Evolutionary conservation across 768 basidiomycete genomes (phyloP), one percentile per base, ranked within the genome.

Genomic region (Hypholoma sublateritium): DNA sequence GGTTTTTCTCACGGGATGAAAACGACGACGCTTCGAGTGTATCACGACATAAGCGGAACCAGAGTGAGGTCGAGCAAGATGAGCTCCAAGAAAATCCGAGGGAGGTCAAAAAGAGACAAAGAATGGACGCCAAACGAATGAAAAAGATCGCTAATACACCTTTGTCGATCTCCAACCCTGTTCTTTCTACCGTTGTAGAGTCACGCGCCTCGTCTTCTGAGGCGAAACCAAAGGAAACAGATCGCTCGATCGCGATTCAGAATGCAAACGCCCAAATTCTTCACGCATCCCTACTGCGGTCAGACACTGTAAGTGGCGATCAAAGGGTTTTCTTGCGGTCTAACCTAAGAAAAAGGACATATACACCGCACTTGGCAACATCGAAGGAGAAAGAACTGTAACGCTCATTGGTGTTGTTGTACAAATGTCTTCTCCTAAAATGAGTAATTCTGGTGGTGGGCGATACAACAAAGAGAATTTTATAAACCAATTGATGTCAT

Each of bases 391-490:
- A 46, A 68, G 67, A 12, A 58, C 72, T 11, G 68, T 71, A 7
- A 58, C 62, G 11, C 11, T 56, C 22, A 50, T 50, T 21, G 55
- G 55, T 34, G 28, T 49, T 19, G 47, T 55, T 48, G 24, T 22
- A 28, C n/a, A 9, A 6, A 41, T 60, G 34, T 60, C 67, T 7
- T 11, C 46, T 2, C 62, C 67, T 2, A 48, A 37, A 22, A 56
- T 12, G 35, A 66, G 67, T 12, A 53, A 59, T 8, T 64, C 3
- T 11, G 68, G 65, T 57, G 68, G 74, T 73, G 39, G 43, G 65
- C 56, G 6, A 39, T 43, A 25, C 7, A 25, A 8, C 25, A 47
- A 16, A 16, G 19, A 11, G 25, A 21, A 7, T 44, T 22, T 47
- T 47, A 56, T 35, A 50, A 37, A 36, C 32, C 4, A 28, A 22